Evolutionary conservation across 2,329 filamentous ascomycete genomes (phyloP).

Genomic region (Penicillium sp.): DNA sequence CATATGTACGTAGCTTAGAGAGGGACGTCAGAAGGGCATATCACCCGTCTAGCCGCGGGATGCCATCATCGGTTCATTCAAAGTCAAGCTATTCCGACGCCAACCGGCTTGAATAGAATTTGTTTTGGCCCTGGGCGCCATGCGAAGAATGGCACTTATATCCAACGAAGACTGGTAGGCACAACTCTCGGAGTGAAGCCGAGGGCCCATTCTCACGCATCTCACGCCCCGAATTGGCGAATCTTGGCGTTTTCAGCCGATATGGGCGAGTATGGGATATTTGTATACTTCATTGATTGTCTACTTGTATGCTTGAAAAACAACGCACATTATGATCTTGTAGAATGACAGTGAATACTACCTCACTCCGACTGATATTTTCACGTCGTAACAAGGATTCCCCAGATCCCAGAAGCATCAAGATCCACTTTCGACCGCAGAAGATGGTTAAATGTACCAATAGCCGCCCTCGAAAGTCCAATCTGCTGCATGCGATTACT

Average conservation of each 20-base stretch:
- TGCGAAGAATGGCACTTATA: neutral
- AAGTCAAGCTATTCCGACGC: neutral
- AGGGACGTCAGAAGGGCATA: conserved; percentile 2
- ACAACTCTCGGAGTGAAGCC: conserved; percentile 4
- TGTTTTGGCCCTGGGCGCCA: neutral
- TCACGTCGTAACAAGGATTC: neutral
- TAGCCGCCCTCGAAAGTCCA: neutral
- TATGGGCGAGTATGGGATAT: too few species aligned
- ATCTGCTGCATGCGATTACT: conserved; percentile 7
- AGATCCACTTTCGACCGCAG: neutral
- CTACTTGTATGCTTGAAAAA: neutral
- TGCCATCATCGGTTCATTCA: conserved; percentile 3
- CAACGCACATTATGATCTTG: neutral
- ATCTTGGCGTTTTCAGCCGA: neutral
- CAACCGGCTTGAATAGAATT: conserved; percentile 4
- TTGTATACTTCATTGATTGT: neutral
- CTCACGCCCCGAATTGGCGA: neutral
- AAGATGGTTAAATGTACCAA: neutral
- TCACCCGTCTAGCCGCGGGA: conserved; percentile 7
- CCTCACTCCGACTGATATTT: neutral
- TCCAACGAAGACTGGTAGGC: neutral
- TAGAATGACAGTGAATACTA: neutral
- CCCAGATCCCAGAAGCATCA: neutral
- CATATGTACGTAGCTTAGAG: neutral
- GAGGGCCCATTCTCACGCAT: neutral